Conservation (phyloP, 2,329 filamentous ascomycete species). For the Lecanicillium sp. region DNA sequence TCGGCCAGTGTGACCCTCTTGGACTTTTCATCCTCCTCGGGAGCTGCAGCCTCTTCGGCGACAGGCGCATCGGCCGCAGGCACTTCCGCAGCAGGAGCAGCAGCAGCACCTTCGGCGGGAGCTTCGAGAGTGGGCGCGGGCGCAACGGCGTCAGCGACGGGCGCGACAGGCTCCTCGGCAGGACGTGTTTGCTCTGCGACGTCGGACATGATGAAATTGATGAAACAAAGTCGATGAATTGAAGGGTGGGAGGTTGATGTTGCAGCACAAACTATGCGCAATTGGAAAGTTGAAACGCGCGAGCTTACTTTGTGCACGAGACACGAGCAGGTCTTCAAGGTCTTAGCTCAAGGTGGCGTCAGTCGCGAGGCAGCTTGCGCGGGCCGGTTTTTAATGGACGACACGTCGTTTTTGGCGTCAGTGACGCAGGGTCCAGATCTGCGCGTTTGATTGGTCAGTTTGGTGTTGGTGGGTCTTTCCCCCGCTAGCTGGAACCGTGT, state of each 20-base stretch:
- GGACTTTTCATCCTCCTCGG: slow-evolving; percentile 42
- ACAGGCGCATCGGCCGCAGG: slow-evolving; percentile 3
- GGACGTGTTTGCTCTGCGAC: slow-evolving; percentile 18
- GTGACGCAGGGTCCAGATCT: not conserved
- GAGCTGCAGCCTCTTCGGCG: slow-evolving; percentile 31
- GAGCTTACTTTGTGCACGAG: not conserved
- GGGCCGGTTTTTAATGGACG: not conserved
- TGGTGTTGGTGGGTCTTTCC: not conserved
- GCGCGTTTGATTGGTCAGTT: not conserved
- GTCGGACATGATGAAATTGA: slow-evolving; percentile 19
- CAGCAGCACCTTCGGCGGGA: not conserved
- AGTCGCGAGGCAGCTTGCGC: slow-evolving; percentile 5
- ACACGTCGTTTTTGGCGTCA: slow-evolving; percentile 8
- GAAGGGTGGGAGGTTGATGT: not conserved
- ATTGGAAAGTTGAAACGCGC: not conserved
- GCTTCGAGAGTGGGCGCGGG: slow-evolving; percentile 9
- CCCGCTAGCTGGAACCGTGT: slow-evolving; percentile 7
- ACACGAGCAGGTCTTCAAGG: no score
- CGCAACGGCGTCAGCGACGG: not conserved
- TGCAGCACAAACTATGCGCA: not conserved
- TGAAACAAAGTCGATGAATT: not conserved
- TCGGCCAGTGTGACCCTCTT: slow-evolving; percentile 65
- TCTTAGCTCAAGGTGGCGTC: not conserved
- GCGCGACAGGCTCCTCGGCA: slow-evolving; percentile 16
- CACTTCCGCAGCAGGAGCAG: not conserved